Evolutionary conservation across 306 rosid species (phyloP).

Genomic region (Pyrus pyrifolia): DNA sequence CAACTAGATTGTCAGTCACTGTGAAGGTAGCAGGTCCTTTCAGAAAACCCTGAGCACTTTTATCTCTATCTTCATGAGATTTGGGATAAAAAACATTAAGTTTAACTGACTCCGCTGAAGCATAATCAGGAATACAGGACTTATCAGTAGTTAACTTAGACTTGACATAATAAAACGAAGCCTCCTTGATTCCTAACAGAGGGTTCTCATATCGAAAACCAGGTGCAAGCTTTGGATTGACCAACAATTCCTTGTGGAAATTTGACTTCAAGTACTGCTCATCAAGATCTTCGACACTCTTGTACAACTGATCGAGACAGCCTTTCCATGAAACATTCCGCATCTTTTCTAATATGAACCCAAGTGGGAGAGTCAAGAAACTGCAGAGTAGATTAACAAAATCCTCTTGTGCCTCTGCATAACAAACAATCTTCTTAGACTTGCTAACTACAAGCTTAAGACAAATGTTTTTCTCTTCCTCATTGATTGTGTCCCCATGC

Average conservation of each 20-base stretch:
- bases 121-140: not conserved
- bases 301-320: conserved; percentile 6
- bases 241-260: not conserved
- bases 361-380: conserved; percentile 3
- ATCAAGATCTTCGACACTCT: conserved; percentile 5
- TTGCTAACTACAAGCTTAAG: conserved; percentile 1
- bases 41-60: not conserved
- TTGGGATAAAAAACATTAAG: not conserved
- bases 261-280: not conserved
- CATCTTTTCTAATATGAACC: not conserved
- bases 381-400: too few relatives aligned
- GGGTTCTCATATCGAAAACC: not conserved
- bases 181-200: not conserved
- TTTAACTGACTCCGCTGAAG: not conserved
- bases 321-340: not conserved
- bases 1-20: conserved; percentile 9
- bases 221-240: not conserved
- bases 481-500: too few relatives aligned
- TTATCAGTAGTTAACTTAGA: not conserved
- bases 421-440: conserved; percentile 1
- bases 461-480: not conserved
- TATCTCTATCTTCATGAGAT: not conserved
- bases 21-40: not conserved
- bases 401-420: not conserved
- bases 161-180: not conserved